phyloP scores from a whole-genome alignment of 441 rosid species.

The Capsella rubella region DNA sequence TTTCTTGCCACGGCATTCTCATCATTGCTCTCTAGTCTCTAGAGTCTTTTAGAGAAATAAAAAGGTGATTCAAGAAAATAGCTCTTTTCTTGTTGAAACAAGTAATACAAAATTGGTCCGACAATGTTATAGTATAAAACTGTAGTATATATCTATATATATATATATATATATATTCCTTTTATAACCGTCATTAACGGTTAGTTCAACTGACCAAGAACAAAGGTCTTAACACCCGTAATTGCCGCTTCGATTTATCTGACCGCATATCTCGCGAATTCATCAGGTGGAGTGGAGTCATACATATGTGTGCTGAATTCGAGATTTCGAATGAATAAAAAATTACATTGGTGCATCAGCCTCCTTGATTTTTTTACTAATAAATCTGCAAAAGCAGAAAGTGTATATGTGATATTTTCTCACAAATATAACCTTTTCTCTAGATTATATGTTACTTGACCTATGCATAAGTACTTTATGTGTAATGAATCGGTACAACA shows the following conservation, averaged over 20 bases:
- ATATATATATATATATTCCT: background rate
- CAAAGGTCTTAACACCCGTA: slow-evolving; percentile 22
- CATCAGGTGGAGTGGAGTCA: background rate
- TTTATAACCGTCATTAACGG: slow-evolving; percentile 42
- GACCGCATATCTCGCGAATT: background rate
- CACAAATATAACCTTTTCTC: background rate
- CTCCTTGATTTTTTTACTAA: background rate
- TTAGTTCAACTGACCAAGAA: slow-evolving; percentile 35
- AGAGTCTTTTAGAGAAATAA: background rate
- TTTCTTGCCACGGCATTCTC: background rate
- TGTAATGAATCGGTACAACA: background rate
- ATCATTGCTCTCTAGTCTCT: slow-evolving; percentile 3
- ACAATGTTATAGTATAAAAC: background rate
- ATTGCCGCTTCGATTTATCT: slow-evolving; percentile 26
- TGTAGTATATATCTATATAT: background rate
- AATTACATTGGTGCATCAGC: background rate
- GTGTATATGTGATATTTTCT: background rate
- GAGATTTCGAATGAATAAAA: background rate
- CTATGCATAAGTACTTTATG: background rate
- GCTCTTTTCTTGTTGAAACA: too few species aligned
- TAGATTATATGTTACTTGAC: background rate
- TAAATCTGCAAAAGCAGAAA: background rate
- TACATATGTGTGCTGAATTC: background rate
- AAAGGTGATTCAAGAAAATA: background rate
- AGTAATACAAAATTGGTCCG: slow-evolving; percentile 1